Evolutionary conservation across 495 filamentous ascomycete genomes (phyloP), one percentile per base, ranked within the genome.

Genomic region (Bombardia bombarda): DNA sequence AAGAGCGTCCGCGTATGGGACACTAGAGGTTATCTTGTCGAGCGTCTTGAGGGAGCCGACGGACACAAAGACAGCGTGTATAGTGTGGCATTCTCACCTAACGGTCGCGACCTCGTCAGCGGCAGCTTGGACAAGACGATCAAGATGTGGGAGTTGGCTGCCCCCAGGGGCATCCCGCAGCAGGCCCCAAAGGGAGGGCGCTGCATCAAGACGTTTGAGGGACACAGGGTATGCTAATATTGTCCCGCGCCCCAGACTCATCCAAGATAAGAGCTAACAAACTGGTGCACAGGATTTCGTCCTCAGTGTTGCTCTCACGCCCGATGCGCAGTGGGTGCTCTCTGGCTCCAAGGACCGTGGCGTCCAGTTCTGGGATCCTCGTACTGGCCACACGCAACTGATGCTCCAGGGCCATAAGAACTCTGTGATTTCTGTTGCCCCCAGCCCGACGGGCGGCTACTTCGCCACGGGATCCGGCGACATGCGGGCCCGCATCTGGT

Each of bases 331-430:
- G 47, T 94, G 87, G 87, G 87, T 94, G 16, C 80, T 94, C 64
- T 92, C 86, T 49, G 88, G 87, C 19, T 90, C 86, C 25, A 92
- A 94, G 66, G 87, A 94, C 56, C 73, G 87, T 32, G 88, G 87
- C 30, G 87, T 94, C 16, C 88, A 92, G 61, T 93, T 94, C 70
- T 94, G 87, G 87, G 85, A 93, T 57, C 86, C 88, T 12, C 76
- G 81, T 54, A 92, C 84, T 35, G 88, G 87, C 10, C 82, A 83
- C 55, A 84, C 87, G 5, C 87, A 93, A 61, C 78, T 94, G 66
- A 92, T 90, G 86, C 77, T 93, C 40, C 87, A 93, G 62, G 87
- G 88, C 22, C 88, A 93, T 62, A 90, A 90, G 69, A 92, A 93
- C 66, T 88, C 85, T 23, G 87, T 93, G 43, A 92, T 93, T 56